A percentile compares a stretch with the other conserved stretches of the same genome.
phyloP scores from a whole-genome alignment of 208 protist genomes.

The Dictyostelium gargantuum region DNA sequence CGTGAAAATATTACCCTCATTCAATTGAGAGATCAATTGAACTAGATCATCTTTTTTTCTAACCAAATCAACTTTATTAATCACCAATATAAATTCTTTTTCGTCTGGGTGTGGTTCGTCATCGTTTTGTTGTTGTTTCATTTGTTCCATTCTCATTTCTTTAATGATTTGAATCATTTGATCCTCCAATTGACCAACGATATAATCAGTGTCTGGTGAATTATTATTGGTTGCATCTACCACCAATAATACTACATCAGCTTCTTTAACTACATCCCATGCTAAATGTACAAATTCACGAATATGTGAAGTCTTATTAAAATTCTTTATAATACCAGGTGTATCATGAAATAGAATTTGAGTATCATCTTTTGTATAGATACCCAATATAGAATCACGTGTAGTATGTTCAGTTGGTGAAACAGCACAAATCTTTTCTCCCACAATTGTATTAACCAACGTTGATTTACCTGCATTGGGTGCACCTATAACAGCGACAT shows the following conservation, averaged over 20 bases:
- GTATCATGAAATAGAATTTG: slow-evolving; percentile 67
- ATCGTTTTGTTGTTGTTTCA: neutral
- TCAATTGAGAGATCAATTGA: neutral
- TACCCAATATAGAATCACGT: slow-evolving; percentile 54
- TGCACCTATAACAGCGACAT: slow-evolving; percentile 66
- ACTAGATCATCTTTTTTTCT: neutral
- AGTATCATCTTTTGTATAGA: slow-evolving; percentile 22
- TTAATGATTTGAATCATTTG: slow-evolving; percentile 36
- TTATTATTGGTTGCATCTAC: slow-evolving; percentile 44
- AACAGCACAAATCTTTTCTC: slow-evolving; percentile 62
- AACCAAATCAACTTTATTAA: slow-evolving; percentile 67
- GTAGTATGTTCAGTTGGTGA: slow-evolving; percentile 69
- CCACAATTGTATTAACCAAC: slow-evolving; percentile 66
- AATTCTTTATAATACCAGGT: slow-evolving; percentile 54
- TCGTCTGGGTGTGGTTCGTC: neutral
- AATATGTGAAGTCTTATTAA: neutral
- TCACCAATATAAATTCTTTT: slow-evolving; percentile 57
- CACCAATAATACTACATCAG: slow-evolving; percentile 30
- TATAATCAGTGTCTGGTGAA: neutral
- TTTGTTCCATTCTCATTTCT: neutral
- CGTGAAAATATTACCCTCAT: slow-evolving; percentile 39
- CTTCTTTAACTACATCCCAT: slow-evolving; percentile 24
- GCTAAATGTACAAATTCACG: slow-evolving; percentile 40
- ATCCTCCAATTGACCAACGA: neutral
- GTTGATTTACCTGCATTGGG: slow-evolving; percentile 77